Evolutionary conservation across 768 basidiomycete genomes (phyloP).

Genomic region (Suillus cothurnatus): DNA sequence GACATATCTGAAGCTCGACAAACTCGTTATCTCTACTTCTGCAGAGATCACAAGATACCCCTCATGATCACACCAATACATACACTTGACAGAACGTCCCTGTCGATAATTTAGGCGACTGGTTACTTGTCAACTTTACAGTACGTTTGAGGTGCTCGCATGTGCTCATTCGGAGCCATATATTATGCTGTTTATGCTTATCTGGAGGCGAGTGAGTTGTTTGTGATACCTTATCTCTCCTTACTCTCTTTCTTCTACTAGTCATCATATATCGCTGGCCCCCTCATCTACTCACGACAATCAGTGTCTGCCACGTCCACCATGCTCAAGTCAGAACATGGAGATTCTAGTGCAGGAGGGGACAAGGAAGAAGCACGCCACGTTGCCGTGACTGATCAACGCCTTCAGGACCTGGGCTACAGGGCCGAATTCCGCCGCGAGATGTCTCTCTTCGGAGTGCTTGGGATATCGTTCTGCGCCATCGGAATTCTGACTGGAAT

Average conservation of each 20-base stretch:
- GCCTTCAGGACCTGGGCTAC: slow-evolving; percentile 55
- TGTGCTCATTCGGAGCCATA: no score
- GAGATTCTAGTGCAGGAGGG: not conserved
- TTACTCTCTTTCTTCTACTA: not conserved
- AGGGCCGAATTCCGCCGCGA: slow-evolving; percentile 56
- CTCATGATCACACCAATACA: not conserved
- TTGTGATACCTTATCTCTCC: not conserved
- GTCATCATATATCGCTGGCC: not conserved
- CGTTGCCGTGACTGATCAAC: slow-evolving; percentile 35
- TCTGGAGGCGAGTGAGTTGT: not conserved
- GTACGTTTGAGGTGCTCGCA: no score
- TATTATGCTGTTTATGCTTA: not conserved
- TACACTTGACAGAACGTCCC: not conserved
- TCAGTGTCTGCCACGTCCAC: not conserved
- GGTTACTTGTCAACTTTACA: no score
- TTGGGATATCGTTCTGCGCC: slow-evolving; percentile 61
- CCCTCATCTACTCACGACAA: not conserved
- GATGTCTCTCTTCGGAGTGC: slow-evolving; percentile 60
- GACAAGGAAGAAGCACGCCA: not conserved
- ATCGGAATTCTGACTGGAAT: slow-evolving; percentile 64
- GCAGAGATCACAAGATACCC: not conserved
- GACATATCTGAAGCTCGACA: not conserved
- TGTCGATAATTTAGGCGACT: not conserved
- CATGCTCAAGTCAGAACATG: not conserved
- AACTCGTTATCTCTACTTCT: not conserved